Conservation (phyloP, 208 protist species). For the Crithidia sp. region DNA sequence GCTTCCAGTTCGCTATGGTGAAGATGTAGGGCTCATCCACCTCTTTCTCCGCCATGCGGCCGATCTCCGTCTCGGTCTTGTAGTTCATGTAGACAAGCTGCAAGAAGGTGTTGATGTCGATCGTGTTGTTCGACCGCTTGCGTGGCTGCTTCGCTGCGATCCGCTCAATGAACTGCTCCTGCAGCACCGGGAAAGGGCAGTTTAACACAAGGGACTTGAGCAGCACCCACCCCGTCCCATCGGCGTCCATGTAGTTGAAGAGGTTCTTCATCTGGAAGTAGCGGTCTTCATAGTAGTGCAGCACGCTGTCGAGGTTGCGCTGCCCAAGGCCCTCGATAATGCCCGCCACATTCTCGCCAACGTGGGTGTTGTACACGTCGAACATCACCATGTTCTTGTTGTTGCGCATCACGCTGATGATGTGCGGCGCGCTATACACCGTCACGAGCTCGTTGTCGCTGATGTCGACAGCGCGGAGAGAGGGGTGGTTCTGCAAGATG, state of each 20-base stretch:
- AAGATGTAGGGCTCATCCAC: constrained; percentile 70
- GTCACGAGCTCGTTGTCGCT: constrained; percentile 79
- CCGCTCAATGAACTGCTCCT: constrained; percentile 86
- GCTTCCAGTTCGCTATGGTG: constrained; percentile 86
- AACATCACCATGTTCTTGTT: constrained; percentile 83
- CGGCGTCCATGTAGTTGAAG: constrained; percentile 81
- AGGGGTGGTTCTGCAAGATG: constrained; percentile 70
- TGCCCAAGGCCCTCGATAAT: constrained; percentile 69
- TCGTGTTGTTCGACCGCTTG: constrained; percentile 73
- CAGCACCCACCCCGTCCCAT: constrained; percentile 76
- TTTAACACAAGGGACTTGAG: constrained; percentile 77
- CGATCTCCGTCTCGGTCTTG: constrained; percentile 81
- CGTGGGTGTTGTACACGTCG: constrained; percentile 67
- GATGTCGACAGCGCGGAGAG: constrained; percentile 72
- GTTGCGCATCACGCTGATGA: constrained; percentile 69
- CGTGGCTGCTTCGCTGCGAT: constrained; percentile 64
- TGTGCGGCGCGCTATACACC: constrained; percentile 65
- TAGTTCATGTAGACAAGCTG: constrained; percentile 88
- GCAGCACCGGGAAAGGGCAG: constrained; percentile 73
- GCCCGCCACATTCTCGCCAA: constrained; percentile 69
- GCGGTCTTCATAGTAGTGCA: constrained; percentile 79
- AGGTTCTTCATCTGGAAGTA: constrained; percentile 88
- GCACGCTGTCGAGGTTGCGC: constrained; percentile 55
- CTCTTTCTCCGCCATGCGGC: constrained; percentile 33
- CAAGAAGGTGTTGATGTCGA: constrained; percentile 82